Evolutionary conservation across 2,329 filamentous ascomycete species (phyloP).

Genomic region (Pseudogymnoascus sp.): DNA sequence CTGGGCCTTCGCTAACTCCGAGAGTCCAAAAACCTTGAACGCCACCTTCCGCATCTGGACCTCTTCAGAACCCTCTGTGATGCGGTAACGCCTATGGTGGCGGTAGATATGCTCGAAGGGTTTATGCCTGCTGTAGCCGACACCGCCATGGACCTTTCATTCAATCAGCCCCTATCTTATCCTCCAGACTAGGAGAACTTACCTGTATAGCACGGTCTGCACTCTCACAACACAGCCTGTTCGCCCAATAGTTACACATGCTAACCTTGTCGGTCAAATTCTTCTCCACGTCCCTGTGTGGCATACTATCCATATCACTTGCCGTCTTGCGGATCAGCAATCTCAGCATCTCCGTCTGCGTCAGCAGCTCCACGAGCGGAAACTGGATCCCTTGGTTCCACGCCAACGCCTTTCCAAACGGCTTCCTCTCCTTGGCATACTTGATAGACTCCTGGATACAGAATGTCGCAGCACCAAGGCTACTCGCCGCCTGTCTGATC

Average conservation of each 20-base stretch:
- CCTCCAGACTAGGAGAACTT: conserved; percentile 8
- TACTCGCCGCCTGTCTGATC: conserved; percentile 55
- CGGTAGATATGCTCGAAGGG: conserved; percentile 60
- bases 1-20: conserved; percentile 34
- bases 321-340: conserved; percentile 54
- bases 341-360: conserved; percentile 54
- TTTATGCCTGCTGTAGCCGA: conserved; percentile 49
- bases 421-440: conserved; percentile 46
- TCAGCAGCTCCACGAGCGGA: conserved; percentile 53
- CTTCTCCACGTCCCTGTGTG: conserved; percentile 41
- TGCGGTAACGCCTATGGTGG: conserved; percentile 54
- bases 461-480: conserved; percentile 50
- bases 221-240: conserved; percentile 50
- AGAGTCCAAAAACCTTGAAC: conserved; percentile 45
- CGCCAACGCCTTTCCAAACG: conserved; percentile 49
- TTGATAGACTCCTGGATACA: conserved; percentile 50
- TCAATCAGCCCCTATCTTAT: neutral
- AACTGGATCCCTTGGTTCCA: conserved; percentile 57
- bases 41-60: conserved; percentile 60
- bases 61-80: conserved; percentile 57
- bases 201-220: conserved; percentile 55
- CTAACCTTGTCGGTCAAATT: conserved; percentile 52
- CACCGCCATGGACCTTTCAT: conserved; percentile 43
- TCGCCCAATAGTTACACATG: conserved; percentile 61
- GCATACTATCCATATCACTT: conserved; percentile 51